Evolutionary conservation across 768 basidiomycete species (phyloP), one percentile per base, ranked within the genome.

Genomic region (Termitomyces sp.): DNA sequence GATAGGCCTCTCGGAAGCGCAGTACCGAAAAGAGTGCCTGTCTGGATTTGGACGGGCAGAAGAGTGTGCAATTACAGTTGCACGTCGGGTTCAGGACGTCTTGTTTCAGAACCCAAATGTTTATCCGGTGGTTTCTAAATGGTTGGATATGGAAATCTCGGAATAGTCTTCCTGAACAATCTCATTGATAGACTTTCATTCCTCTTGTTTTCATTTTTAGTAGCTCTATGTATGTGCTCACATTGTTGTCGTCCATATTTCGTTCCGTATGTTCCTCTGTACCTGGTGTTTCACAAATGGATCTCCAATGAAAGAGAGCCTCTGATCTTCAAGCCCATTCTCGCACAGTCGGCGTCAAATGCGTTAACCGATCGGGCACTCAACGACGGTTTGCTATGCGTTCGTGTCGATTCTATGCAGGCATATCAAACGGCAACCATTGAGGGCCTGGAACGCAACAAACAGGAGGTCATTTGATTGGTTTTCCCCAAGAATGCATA

Each of bases 21-120:
- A 82, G 59, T 92, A 92, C 64, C 77, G 89, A 56, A 80, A 76
- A 62, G 82, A 80, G 37, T 91, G 85, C 68, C 71, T 93, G 37
- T 73, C 82, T 41, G 90, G 91, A 21, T 92, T 92, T 67, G 83
- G 86, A 14, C 76, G 88, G 53, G 90, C 90, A 38, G 90, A 92
- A 60, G 87, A 90, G 63, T 89, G 83, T 61, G 83, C 84, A 43
- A 71, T 71, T 21, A 71, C 79, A 5, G 82, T 90, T 47, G 85
- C 80, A 3, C 77, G 79, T 64, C 79, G 79, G 23, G 74, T 89
- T 40, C 70, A 85, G 34, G 78, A 85, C 32, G 73, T 75, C 23
- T 70, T 90, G 35, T 73, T 69, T 21, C 60, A 58, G 23, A 67
- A 68, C 44, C 66, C 68, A 6, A 62, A 67, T 32, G 55, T 55